phyloP scores from a whole-genome alignment of 208 protist species.

The Trypanosoma vivax region DNA sequence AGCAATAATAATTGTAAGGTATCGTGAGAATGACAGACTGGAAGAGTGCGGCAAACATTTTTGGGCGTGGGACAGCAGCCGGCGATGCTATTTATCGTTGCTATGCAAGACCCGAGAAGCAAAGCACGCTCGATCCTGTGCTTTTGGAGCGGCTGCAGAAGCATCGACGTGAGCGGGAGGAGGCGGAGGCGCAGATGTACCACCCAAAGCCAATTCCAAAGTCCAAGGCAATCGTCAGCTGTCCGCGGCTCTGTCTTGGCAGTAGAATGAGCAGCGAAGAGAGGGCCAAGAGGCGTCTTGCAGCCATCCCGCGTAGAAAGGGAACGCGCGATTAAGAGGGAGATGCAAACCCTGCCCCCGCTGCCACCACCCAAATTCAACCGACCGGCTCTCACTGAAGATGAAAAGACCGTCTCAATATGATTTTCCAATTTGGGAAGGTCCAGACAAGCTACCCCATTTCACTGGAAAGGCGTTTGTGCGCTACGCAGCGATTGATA shows the following conservation, averaged over 20 bases:
- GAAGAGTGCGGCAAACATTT: conserved; percentile 34
- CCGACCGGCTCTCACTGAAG: conserved; percentile 47
- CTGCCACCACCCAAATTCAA: conserved; percentile 25
- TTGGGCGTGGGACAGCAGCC: conserved; percentile 82
- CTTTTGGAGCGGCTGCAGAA: conserved; percentile 51
- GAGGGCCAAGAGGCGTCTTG: conserved; percentile 50
- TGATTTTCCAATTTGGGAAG: conserved; percentile 75
- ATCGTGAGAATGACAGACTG: conserved; percentile 2
- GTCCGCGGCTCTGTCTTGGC: conserved; percentile 54
- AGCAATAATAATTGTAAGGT: not conserved
- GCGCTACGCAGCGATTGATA: conserved; percentile 42
- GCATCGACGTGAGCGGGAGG: conserved; percentile 54
- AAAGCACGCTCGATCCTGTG: conserved; percentile 75
- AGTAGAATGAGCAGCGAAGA: conserved; percentile 38
- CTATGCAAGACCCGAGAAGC: conserved; percentile 65
- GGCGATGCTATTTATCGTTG: conserved; percentile 85
- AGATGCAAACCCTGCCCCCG: conserved; percentile 24
- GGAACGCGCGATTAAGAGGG: conserved; percentile 41
- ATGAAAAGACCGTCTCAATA: conserved; percentile 77
- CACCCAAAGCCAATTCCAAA: conserved; percentile 77
- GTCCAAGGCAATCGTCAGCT: conserved; percentile 60
- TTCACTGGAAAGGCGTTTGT: conserved; percentile 63
- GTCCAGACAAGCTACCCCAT: conserved; percentile 48
- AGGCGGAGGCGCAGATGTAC: conserved; percentile 41
- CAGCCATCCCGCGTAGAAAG: conserved; percentile 64